Conservation (phyloP, 768 basidiomycete genomes). For the Sarcodon sp. region DNA sequence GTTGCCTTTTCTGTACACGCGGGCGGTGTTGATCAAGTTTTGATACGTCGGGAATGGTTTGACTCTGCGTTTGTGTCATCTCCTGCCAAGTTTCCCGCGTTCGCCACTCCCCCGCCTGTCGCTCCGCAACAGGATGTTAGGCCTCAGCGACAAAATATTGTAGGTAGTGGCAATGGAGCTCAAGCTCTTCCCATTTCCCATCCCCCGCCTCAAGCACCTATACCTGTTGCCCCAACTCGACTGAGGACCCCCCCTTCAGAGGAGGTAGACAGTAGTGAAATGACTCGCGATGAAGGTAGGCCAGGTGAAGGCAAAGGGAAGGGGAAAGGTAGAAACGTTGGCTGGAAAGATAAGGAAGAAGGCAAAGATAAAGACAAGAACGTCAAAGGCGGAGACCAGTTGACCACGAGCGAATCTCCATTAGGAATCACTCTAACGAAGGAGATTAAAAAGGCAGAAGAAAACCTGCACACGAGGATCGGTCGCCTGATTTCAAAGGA, state of each 20-base stretch:
- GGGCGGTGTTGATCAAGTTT: conserved; percentile 79
- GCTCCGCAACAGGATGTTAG: conserved; percentile 8
- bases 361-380: conserved; percentile 23
- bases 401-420: conserved; percentile 33
- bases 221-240: conserved; percentile 23
- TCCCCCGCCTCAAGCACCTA: background rate
- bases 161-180: conserved; percentile 11
- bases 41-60: conserved; percentile 80
- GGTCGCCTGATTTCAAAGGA: conserved; percentile 75
- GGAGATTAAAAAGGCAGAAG: conserved; percentile 78
- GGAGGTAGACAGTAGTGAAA: conserved; percentile 50
- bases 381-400: conserved; percentile 15
- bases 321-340: conserved; percentile 43
- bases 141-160: background rate
- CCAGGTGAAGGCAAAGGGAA: conserved; percentile 35
- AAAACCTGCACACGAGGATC: conserved; percentile 62
- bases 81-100: conserved; percentile 49
- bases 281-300: conserved; percentile 44
- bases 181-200: conserved; percentile 11
- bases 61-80: conserved; percentile 49
- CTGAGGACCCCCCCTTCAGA: conserved; percentile 63
- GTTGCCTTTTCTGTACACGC: conserved; percentile 86
- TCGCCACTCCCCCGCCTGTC: conserved; percentile 16
- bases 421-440: conserved; percentile 50
- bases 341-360: conserved; percentile 42